Base-by-base conservation (phyloP, 2,329 filamentous ascomycete species). In the Nigrograna mackinnonii region DNA sequence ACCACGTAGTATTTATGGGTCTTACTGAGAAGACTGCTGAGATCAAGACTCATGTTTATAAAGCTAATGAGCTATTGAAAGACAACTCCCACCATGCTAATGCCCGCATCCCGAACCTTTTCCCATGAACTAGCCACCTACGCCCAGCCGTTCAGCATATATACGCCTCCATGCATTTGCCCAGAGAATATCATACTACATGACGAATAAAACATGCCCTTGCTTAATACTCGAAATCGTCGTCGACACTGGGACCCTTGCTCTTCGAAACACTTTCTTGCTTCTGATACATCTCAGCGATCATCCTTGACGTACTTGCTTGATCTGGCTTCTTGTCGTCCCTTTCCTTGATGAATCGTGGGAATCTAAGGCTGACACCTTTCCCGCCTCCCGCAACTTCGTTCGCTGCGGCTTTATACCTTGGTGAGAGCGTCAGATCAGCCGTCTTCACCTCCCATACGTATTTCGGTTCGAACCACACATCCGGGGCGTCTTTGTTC, bases 361-460 rank as follows among this genome's bases (percentile, higher is more conserved):
- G 94, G 69, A 99, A 99, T 5, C 94, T 79, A 53, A 99, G 73
- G 61, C 86, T 91, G 57, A 99, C 89, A 3, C 94, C 94, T 61
- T 84, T 85, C 12, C 79, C 80, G 67, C 85, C 86, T 22, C 85
- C 75, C 0, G 79, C 79, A 5, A 91, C 84, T 64, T 95, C 89
- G 55, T 86, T 84, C 35, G 82, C 83, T 1, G 89, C 94, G n/a
- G 94, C 94, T 71, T 91, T 90, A 72, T 99, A 99, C 28, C 91
- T 79, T 19, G 94, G 94, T 55, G 87, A 92, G 17, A 99, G 79
- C 2, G 94, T 97, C 57, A 99, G 70, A 75, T 99, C 94, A 1
- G 94, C 94, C 11, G 92, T 95, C 76, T 92, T 95, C 55, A 99
- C 91, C 71, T 99, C 94, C 94, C 94, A 99, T 2, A 99, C 94